phyloP scores from a whole-genome alignment of 192 early-diverging fungal genomes.

The Gigaspora rosea region DNA sequence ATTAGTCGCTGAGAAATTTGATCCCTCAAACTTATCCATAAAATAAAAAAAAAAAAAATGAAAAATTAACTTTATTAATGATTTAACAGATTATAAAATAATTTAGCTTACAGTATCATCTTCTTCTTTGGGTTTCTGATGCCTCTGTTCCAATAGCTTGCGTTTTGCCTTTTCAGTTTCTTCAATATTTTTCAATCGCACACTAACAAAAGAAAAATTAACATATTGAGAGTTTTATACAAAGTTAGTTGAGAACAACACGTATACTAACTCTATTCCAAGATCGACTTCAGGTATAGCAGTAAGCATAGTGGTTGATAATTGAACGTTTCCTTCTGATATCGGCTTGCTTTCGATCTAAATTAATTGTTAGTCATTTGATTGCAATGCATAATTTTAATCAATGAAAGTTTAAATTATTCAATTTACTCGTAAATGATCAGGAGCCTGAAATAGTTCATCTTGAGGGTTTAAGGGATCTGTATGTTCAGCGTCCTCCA shows the following conservation, averaged over 20 bases:
- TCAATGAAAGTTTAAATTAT: background rate
- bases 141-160: slow-evolving; percentile 51
- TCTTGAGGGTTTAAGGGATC: slow-evolving; percentile 51
- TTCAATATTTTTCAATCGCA: slow-evolving; percentile 72
- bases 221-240: background rate
- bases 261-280: slow-evolving; percentile 67
- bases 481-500: slow-evolving; percentile 25
- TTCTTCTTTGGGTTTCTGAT: slow-evolving; percentile 33
- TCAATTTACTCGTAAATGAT: slow-evolving; percentile 53
- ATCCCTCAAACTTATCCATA: slow-evolving; percentile 20
- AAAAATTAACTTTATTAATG: slow-evolving; percentile 4
- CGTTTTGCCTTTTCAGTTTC: slow-evolving; percentile 79
- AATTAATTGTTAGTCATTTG: slow-evolving; percentile 22
- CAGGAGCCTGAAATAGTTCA: slow-evolving; percentile 69
- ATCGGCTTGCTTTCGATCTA: slow-evolving; percentile 64
- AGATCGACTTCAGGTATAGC: slow-evolving; percentile 92
- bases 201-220: slow-evolving; percentile 36
- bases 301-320: slow-evolving; percentile 85
- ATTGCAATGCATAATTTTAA: background rate
- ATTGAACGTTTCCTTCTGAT: slow-evolving; percentile 82
- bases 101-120: slow-evolving; percentile 33
- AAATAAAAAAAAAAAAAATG: background rate
- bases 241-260: background rate
- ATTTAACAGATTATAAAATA: background rate
- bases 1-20: slow-evolving; percentile 26